Conservation (phyloP, 345 rosid species). For the Arabidopsis thaliana region DNA sequence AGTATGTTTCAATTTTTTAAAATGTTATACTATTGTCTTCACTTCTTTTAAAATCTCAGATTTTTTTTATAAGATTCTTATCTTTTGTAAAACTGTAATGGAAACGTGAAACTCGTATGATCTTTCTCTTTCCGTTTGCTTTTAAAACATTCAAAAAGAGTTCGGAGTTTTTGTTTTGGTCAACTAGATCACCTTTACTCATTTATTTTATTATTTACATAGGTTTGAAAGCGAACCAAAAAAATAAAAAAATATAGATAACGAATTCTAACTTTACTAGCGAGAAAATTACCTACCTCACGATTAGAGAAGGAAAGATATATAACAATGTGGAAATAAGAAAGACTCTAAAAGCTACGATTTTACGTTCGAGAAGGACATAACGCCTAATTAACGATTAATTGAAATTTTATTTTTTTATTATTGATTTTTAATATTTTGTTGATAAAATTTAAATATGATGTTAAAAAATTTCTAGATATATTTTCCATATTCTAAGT, state of each 20-base stretch:
- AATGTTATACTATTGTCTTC: neutral
- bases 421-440: neutral
- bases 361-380: neutral
- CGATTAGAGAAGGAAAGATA: neutral
- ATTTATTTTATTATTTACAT: neutral
- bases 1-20: neutral
- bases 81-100: neutral
- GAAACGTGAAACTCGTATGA: slow-evolving; percentile 6
- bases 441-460: neutral
- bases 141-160: neutral
- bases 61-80: neutral
- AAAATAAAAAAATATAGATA: neutral
- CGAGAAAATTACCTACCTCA: neutral
- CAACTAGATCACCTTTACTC: neutral
- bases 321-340: neutral
- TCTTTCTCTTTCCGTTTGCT: neutral
- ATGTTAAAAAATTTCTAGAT: neutral
- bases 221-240: neutral
- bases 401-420: neutral
- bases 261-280: neutral
- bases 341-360: neutral
- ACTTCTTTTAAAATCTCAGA: neutral
- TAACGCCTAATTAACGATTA: neutral
- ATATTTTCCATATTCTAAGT: neutral
- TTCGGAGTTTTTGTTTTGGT: neutral